Evolutionary conservation across 1,284 basidiomycete genomes (phyloP).

Genomic region (Malassezia nana): DNA sequence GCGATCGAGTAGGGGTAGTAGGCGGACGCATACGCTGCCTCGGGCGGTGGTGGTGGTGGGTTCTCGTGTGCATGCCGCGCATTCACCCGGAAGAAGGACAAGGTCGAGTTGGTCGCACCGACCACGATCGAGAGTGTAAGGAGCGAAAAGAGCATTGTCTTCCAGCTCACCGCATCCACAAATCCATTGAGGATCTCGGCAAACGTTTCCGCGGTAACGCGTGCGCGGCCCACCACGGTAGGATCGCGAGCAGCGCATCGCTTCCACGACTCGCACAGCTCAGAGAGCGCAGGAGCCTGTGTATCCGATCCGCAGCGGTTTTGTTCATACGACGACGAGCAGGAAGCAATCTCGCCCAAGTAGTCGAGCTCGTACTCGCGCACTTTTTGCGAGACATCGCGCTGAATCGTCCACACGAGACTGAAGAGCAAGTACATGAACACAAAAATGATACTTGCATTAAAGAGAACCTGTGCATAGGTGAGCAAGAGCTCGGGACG

Average conservation of each 20-base stretch:
- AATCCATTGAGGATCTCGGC: constrained; percentile 93
- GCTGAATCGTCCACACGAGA: constrained; percentile 77
- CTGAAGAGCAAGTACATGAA: constrained; percentile 74
- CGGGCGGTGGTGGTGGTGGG: not conserved
- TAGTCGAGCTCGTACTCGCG: constrained; percentile 70
- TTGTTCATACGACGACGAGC: constrained; percentile 25
- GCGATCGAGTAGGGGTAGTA: constrained; percentile 2
- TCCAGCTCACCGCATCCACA: constrained; percentile 93
- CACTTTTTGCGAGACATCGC: constrained; percentile 79
- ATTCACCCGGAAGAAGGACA: constrained; percentile 38
- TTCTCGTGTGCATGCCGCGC: not conserved
- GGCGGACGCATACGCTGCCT: not conserved
- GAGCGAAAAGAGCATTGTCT: constrained; percentile 58
- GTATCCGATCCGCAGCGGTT: constrained; percentile 38
- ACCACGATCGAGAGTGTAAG: constrained; percentile 38
- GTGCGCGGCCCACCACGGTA: constrained; percentile 72
- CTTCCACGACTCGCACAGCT: constrained; percentile 59
- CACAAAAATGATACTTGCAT: constrained; percentile 70
- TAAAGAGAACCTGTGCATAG: constrained; percentile 78
- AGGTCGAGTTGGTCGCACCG: constrained; percentile 40
- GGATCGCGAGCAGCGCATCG: constrained; percentile 93
- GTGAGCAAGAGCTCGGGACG: constrained; percentile 32
- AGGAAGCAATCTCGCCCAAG: constrained; percentile 34
- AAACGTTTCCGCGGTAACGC: constrained; percentile 83
- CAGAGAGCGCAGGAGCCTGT: constrained; percentile 35